Conservation (phyloP, 1,284 basidiomycete species). For the Trichosporon sp. region DNA sequence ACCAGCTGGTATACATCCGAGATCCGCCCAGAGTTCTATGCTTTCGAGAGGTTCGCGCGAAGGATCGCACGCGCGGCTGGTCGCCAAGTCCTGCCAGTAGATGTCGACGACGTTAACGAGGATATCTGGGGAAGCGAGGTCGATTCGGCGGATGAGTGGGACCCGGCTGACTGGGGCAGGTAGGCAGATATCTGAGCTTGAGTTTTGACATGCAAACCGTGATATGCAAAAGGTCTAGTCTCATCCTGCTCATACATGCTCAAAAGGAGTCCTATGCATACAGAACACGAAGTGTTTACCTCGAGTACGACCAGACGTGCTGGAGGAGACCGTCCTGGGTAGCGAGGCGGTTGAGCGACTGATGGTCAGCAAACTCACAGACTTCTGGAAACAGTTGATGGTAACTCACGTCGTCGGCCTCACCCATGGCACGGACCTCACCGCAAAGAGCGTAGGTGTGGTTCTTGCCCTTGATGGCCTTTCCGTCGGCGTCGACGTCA, state of each 20-base stretch:
- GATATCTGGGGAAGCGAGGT: conserved; percentile 25
- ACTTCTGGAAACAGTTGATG: background rate
- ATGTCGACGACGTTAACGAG: conserved; percentile 21
- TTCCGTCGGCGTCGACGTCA: conserved; percentile 91
- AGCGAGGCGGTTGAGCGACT: conserved; percentile 87
- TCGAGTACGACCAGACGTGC: conserved; percentile 48
- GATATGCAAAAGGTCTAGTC: too few species aligned
- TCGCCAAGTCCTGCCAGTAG: conserved; percentile 26
- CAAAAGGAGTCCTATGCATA: conserved; percentile 20
- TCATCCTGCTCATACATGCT: conserved; percentile 3
- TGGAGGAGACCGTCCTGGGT: conserved; percentile 73
- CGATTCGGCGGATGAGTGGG: conserved; percentile 33
- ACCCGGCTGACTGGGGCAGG: conserved; percentile 34
- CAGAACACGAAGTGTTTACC: conserved; percentile 26
- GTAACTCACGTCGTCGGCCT: conserved; percentile 70
- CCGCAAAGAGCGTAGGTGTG: conserved; percentile 94
- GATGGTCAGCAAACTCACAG: background rate
- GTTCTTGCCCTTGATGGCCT: conserved; percentile 70
- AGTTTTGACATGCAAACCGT: background rate
- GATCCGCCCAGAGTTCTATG: conserved; percentile 29
- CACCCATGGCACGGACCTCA: conserved; percentile 86
- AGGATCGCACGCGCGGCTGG: conserved; percentile 33
- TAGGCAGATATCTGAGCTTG: background rate
- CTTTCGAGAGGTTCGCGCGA: conserved; percentile 30
- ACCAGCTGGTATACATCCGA: conserved; percentile 38